Base-by-base conservation (phyloP, 768 basidiomycete species). In the Bullera alba region DNA sequence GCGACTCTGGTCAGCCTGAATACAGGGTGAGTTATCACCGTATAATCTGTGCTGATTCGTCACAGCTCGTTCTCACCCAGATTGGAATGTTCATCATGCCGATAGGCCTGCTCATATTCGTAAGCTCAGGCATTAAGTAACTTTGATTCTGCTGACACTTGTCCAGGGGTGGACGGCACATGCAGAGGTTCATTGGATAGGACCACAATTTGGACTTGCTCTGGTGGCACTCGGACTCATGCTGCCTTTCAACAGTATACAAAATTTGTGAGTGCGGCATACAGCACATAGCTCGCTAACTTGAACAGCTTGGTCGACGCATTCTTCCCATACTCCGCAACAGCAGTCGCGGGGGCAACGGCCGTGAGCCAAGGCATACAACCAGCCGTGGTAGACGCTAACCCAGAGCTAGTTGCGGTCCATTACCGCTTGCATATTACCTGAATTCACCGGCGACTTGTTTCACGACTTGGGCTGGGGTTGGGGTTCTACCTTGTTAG, bases 291-390 rank as follows among this genome's bases (percentile, higher is more conserved):
- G 12, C 8, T 10, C 8, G 12, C 38, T 41, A 19, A n/a, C 19
- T 26, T 23, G 26, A 25, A 39, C 35, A 66, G 64, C 46, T 39
- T 69, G n/a, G 67, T 69, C 2, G 67, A 69, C 36, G 62, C 62
- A 30, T 69, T 69, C 53, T 64, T 59, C 48, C 67, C 67, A n/a
- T 69, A 61, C 30, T 69, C 67, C 5, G 67, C 67, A 22, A 63
- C 67, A 3, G 65, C 50, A 3, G 51, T 69, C 4, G 67, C 67
- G 8, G 53, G 51, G 14, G 67, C 67, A 2, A 69, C 64, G 38
- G 60, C 58, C 2, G 61, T 69, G 26, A 62, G 64, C 49, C 12
- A 35, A 7, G 32, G 8, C 7, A 28, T n/a, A 30, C 12, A 37
- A 22, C 30, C 16, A 16, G 10, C 17, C n/a, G 21, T 4, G n/a